Evolutionary conservation across 2,329 filamentous ascomycete species (phyloP).

Genomic region (Fusarium gaditjirri): DNA sequence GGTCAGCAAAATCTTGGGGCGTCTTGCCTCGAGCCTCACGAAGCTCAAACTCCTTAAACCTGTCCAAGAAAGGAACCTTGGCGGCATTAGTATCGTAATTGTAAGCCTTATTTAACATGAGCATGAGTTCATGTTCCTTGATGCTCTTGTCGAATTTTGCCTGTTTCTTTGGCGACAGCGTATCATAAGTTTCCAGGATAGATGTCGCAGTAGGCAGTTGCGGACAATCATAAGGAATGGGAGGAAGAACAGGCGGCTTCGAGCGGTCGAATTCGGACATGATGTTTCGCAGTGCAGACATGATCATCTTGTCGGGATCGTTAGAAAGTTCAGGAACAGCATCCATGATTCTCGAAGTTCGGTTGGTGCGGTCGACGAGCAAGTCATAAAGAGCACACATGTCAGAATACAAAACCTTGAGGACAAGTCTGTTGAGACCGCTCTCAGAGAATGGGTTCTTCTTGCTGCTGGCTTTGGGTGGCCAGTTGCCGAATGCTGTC

Average conservation of each 20-base stretch:
- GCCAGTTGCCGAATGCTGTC: constrained; percentile 75
- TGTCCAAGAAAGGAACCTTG: constrained; percentile 71
- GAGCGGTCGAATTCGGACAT: constrained; percentile 90
- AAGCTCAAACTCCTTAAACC: constrained; percentile 77
- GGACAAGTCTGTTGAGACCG: constrained; percentile 85
- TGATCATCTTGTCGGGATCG: constrained; percentile 68
- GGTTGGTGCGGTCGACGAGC: constrained; percentile 79
- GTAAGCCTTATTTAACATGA: constrained; percentile 82
- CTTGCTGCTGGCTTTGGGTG: constrained; percentile 89
- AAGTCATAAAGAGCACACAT: constrained; percentile 89
- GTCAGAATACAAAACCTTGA: constrained; percentile 86
- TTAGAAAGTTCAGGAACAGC: constrained; percentile 67
- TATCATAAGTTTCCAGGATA: constrained; percentile 71
- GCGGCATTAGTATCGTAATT: constrained; percentile 76
- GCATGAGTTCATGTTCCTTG: constrained; percentile 80
- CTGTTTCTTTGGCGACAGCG: constrained; percentile 78
- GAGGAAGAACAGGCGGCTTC: constrained; percentile 88
- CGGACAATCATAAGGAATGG: constrained; percentile 90
- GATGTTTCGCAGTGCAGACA: constrained; percentile 79
- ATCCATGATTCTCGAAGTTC: constrained; percentile 83
- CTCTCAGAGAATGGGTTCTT: constrained; percentile 90
- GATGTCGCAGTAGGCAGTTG: constrained; percentile 76
- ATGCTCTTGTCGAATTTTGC: constrained; percentile 77
- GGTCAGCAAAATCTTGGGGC: constrained; percentile 74
- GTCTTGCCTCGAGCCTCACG: constrained; percentile 73